phyloP scores from a whole-genome alignment of 805 yeast genomes.

The Cyberlindnera euphorbiiphila region DNA sequence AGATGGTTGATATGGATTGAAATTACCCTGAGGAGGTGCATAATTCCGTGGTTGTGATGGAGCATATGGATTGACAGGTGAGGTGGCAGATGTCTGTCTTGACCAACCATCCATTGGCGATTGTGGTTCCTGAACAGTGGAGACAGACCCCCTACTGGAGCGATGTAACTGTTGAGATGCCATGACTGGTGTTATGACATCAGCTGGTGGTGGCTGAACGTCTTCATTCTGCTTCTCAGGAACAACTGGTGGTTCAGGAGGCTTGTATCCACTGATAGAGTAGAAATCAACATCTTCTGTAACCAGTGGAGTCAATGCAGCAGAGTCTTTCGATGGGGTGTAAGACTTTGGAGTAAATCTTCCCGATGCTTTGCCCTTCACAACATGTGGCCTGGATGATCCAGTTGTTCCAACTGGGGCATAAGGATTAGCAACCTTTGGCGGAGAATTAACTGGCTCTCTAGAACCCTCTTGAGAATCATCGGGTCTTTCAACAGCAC shows the following conservation, averaged over 20 bases:
- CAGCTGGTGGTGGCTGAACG: no score
- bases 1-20: slow-evolving; percentile 11
- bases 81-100: slow-evolving; percentile 6
- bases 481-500: no score
- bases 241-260: slow-evolving; percentile 4
- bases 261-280: slow-evolving; percentile 14
- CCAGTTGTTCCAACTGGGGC: slow-evolving; percentile 2
- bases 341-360: slow-evolving; percentile 18
- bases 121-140: slow-evolving; percentile 5
- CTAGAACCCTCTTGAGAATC: no score
- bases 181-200: no score
- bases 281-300: slow-evolving; percentile 20
- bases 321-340: slow-evolving; percentile 9
- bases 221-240: not conserved
- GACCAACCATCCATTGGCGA: slow-evolving; percentile 5
- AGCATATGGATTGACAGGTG: slow-evolving; percentile 14
- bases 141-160: not conserved
- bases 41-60: slow-evolving; percentile 7
- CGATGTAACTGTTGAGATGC: not conserved
- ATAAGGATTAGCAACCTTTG: no score
- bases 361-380: slow-evolving; percentile 14
- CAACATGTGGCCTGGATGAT: slow-evolving; percentile 4
- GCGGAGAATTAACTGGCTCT: no score
- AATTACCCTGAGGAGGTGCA: slow-evolving; percentile 12
- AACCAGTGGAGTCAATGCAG: slow-evolving; percentile 7